Evolutionary conservation across 805 yeast species (phyloP).

Genomic region (Wickerhamomyces chaumierensis): DNA sequence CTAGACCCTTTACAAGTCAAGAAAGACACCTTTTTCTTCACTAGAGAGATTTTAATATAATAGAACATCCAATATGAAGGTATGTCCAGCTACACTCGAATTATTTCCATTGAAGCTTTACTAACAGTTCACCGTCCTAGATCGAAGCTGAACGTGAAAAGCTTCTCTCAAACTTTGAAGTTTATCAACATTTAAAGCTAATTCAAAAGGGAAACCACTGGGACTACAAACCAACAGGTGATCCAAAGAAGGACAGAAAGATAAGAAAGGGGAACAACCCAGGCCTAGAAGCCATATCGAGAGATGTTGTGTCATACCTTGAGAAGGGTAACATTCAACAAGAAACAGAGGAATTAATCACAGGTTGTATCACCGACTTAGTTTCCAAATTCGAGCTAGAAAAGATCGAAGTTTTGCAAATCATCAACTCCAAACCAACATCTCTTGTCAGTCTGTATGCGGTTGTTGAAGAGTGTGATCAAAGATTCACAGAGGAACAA

Average conservation of each 20-base stretch:
- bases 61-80: too few species aligned
- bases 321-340: constrained; percentile 9
- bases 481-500: constrained; percentile 61
- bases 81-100: too few species aligned
- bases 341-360: constrained; percentile 19
- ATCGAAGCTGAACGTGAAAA: constrained; percentile 37
- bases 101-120: not conserved
- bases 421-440: constrained; percentile 71
- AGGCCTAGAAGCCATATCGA: constrained; percentile 23
- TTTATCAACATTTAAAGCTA: constrained; percentile 33
- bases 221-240: constrained; percentile 7
- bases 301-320: constrained; percentile 18
- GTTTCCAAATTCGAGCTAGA: constrained; percentile 40
- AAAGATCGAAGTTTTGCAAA: constrained; percentile 76
- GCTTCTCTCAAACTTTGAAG: constrained; percentile 48
- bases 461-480: constrained; percentile 86
- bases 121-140: constrained; percentile 1
- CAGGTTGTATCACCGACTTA: constrained; percentile 19
- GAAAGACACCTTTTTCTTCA: too few species aligned
- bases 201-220: constrained; percentile 27
- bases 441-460: constrained; percentile 71
- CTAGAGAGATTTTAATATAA: too few species aligned
- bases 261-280: constrained; percentile 21
- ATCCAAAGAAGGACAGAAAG: constrained; percentile 9
- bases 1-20: too few species aligned